Percentiles rank a stretch among this genome's conserved stretches.
These are phyloP conservation scores for Fusarium robinianum DNA, from an alignment of 2,329 filamentous ascomycete species.

Conservation along the genomic window DNA sequence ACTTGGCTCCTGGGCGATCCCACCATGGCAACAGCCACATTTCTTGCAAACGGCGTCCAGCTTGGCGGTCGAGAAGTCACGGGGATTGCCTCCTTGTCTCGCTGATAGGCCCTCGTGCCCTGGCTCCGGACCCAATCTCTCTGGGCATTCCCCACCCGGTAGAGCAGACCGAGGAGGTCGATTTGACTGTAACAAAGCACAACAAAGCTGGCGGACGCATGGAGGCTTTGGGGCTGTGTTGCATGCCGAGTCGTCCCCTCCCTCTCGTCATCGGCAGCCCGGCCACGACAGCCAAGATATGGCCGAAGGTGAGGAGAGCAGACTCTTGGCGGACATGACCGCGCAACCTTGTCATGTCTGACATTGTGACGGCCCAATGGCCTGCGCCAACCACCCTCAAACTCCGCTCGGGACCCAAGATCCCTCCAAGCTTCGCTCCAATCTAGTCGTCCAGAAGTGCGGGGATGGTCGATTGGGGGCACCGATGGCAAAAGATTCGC, in stretches of 20 bases:
- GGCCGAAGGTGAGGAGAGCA: conserved; percentile 22
- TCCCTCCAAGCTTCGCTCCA: conserved; percentile 12
- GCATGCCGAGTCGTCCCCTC: conserved; percentile 19
- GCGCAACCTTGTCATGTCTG: conserved; percentile 1
- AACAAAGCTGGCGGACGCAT: conserved; percentile 17
- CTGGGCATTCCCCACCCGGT: conserved; percentile 30
- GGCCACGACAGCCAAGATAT: conserved; percentile 24
- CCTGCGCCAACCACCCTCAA: conserved; percentile 4
- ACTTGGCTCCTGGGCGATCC: conserved; percentile 27
- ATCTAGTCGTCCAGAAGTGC: conserved; percentile 26
- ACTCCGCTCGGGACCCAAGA: background rate
- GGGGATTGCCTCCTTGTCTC: conserved; percentile 8
- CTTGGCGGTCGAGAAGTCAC: conserved; percentile 28
- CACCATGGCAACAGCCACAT: conserved; percentile 34
- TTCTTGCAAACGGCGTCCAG: conserved; percentile 27
- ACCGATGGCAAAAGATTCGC: conserved; percentile 20
- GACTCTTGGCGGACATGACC: conserved; percentile 18
- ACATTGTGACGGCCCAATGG: conserved; percentile 25
- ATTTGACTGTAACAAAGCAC: conserved; percentile 10
- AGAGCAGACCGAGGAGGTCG: conserved; percentile 18
- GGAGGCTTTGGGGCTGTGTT: conserved; percentile 33
- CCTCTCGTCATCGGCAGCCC: conserved; percentile 21
- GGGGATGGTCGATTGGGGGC: conserved; percentile 27
- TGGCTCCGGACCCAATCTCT: conserved; percentile 14
- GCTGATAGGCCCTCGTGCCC: conserved; percentile 32